Evolutionary conservation across 2,329 filamentous ascomycete genomes (phyloP), one percentile per base, ranked within the genome.

Genomic region (Venturia asperata): DNA sequence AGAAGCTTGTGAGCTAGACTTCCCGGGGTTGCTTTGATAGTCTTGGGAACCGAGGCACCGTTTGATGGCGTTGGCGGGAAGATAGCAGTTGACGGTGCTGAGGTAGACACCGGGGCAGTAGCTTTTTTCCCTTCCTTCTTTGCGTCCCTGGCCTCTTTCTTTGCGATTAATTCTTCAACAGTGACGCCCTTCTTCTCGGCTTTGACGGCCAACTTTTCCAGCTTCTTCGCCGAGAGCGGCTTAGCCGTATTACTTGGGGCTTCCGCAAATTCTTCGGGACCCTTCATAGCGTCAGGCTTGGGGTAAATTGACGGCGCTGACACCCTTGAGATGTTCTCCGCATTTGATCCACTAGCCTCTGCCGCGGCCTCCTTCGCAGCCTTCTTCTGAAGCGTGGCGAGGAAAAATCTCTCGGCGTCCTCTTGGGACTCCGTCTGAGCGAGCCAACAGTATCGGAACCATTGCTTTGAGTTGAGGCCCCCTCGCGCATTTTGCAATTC

Each of bases 121-220:
- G n/a, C 21, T 3, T 27, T 45, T n/a, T 43, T 61, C 11, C 11
- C 37, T 27, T 61, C 21, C 27, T 61, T 43, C 60, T 63, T 61
- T 21, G 47, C 6, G 4, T 64, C 41, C 39, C 66, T 66, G 15
- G 49, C 49, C 21, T 43, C 30, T 9, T 61, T 43, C 15, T 61
- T 30, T 30, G 30, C 39, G 19, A 60, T 61, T 30, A 61, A 66
- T 24, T 42, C 63, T 15, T 66, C 65, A 7, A 66, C 11, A n/a
- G 63, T 61, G 21, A 66, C 45, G n/a, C 65, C 65, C 37, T 66
- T 66, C 55, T 60, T 47, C 43, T 42, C 65, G 30, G 65, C 65
- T 37, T 61, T 43, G 5, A 34, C 39, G 41, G 49, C 21, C 19
- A 66, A 66, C 39, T 58, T 52, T 58, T 39, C 10, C 39, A 42